Conservation (phyloP, 139 green algal genomes). For the Tetratostichococcus sp. region DNA sequence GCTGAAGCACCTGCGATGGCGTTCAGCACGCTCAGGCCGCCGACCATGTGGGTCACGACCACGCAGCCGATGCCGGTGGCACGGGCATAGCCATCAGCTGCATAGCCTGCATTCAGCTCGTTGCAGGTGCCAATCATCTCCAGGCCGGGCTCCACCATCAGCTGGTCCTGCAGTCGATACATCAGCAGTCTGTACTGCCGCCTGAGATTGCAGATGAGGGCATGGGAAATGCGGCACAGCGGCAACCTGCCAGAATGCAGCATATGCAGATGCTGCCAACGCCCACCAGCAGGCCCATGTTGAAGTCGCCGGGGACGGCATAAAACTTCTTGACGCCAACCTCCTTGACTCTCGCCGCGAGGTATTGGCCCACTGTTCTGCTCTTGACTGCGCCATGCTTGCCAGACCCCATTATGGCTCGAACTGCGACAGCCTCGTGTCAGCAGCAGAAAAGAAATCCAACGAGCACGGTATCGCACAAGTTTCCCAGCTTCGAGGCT, state of each 20-base stretch:
- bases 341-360: constrained; percentile 37
- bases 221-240: too few relatives aligned
- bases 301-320: constrained; percentile 33
- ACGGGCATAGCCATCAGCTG: constrained; percentile 74
- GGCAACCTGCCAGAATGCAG: too few relatives aligned
- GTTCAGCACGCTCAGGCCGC: constrained; percentile 18
- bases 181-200: constrained; percentile 17
- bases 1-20: background rate
- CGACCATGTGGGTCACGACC: constrained; percentile 76
- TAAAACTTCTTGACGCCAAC: constrained; percentile 26
- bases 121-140: constrained; percentile 49
- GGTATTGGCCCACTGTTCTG: constrained; percentile 19
- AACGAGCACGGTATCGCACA: too few relatives aligned
- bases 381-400: background rate
- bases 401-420: background rate
- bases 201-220: too few relatives aligned
- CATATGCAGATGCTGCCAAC: too few relatives aligned
- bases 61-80: constrained; percentile 53
- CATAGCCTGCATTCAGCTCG: constrained; percentile 82
- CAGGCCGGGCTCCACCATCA: background rate
- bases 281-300: constrained; percentile 46
- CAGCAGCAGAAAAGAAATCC: too few relatives aligned
- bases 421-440: too few relatives aligned
- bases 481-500: too few relatives aligned
- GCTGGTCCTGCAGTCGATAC: background rate